Percentiles rank a stretch among this genome's conserved stretches.
phyloP scores from a whole-genome alignment of 2,329 filamentous ascomycete genomes.

The Alternaria sp. region DNA sequence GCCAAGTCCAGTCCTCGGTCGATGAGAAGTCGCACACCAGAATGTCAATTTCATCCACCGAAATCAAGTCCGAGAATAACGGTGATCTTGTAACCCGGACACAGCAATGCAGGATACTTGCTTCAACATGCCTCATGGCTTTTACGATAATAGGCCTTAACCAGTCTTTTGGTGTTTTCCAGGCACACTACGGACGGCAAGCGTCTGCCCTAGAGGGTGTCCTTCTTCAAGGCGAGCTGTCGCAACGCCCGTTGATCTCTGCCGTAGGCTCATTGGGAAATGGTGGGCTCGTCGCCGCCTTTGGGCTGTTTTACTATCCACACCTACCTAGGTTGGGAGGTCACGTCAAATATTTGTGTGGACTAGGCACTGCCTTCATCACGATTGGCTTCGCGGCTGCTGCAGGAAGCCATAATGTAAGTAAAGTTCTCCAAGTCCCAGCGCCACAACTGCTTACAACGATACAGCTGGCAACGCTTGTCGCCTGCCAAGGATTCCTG shows the following conservation, averaged over 20 bases:
- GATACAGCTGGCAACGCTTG: constrained; percentile 49
- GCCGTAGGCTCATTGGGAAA: constrained; percentile 29
- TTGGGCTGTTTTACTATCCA: constrained; percentile 28
- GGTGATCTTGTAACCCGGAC: constrained; percentile 21
- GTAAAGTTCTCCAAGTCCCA: neutral
- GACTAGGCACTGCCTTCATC: constrained; percentile 21
- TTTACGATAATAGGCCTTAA: constrained; percentile 28
- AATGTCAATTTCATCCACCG: neutral
- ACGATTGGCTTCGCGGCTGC: constrained; percentile 25
- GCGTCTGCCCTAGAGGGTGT: constrained; percentile 22
- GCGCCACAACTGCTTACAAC: constrained; percentile 6
- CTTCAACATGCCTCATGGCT: constrained; percentile 21
- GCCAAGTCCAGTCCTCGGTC: neutral
- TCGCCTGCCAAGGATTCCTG: constrained; percentile 56
- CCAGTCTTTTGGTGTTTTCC: constrained; percentile 30
- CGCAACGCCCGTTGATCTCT: constrained; percentile 23
- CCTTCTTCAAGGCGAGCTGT: constrained; percentile 16
- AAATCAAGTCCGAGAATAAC: constrained; percentile 5
- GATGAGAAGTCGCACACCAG: neutral
- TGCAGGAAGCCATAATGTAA: constrained; percentile 26
- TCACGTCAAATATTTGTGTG: constrained; percentile 26
- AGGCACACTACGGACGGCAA: constrained; percentile 31
- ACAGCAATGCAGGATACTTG: constrained; percentile 25
- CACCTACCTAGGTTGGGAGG: constrained; percentile 27
- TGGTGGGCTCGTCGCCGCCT: constrained; percentile 29